These are phyloP conservation scores for Elaeis guineensis DNA, from an alignment of 176 grass and related monocot genomes.

Conservation along the genomic window DNA sequence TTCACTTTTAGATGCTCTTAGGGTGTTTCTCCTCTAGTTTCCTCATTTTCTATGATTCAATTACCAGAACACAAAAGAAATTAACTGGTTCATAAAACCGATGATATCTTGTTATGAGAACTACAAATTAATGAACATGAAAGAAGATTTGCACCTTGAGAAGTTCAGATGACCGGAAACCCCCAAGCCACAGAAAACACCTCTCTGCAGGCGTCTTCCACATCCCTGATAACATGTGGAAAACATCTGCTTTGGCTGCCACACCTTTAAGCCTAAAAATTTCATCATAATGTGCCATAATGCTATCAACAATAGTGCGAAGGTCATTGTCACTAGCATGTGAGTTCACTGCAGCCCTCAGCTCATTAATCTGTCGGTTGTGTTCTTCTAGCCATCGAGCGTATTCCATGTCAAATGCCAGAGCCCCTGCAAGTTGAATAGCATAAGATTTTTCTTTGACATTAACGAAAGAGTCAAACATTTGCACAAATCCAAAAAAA, in stretches of 20 bases:
- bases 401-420: constrained; percentile 93
- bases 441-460: no score
- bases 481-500: no score
- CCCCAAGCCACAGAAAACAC: constrained; percentile 95
- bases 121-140: no score
- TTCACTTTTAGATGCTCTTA: no score
- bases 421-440: constrained; percentile 43
- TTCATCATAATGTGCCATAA: constrained; percentile 81
- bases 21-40: no score
- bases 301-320: constrained; percentile 52
- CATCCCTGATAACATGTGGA: constrained; percentile 97
- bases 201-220: constrained; percentile 98
- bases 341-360: constrained; percentile 76
- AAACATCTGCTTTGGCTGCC: constrained; percentile 85
- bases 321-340: constrained; percentile 89
- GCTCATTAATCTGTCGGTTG: constrained; percentile 76
- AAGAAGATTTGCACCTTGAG: constrained; percentile 55
- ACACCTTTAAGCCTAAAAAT: constrained; percentile 82
- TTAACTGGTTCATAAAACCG: no score
- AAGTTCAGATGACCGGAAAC: constrained; percentile 87
- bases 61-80: no score
- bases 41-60: no score
- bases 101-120: no score
- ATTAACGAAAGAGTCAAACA: no score
- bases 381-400: constrained; percentile 93